A percentile compares a stretch with the other conserved stretches of the same genome.
These are phyloP conservation scores for Raphanus hybrid DNA, from an alignment of 441 rosid species.

Conservation along the genomic window DNA sequence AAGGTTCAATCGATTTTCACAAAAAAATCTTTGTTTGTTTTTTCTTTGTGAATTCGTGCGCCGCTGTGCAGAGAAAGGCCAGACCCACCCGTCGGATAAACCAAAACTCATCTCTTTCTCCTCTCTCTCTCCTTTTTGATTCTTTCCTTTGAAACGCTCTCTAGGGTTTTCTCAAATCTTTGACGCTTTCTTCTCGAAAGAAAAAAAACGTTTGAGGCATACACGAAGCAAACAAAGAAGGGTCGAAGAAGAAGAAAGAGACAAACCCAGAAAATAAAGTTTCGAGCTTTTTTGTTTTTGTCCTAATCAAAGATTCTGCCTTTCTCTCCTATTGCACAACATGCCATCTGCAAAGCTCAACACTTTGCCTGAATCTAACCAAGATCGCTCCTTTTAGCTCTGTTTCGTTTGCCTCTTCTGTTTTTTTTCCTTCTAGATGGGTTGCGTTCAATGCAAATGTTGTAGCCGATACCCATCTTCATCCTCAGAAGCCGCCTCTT, in stretches of 20 bases:
- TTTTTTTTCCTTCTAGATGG: conserved; percentile 49
- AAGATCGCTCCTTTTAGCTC: conserved; percentile 23
- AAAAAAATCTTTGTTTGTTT: conserved; percentile 5
- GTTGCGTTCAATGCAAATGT: conserved; percentile 86
- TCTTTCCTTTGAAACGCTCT: conserved; percentile 16
- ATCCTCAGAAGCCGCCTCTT: conserved; percentile 47
- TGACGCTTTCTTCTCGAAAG: conserved; percentile 33
- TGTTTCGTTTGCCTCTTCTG: not conserved
- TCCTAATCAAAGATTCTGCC: conserved; percentile 32
- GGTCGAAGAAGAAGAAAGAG: conserved; percentile 4
- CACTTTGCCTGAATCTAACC: conserved; percentile 29
- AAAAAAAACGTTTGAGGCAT: conserved; percentile 29
- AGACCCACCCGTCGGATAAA: conserved; percentile 50
- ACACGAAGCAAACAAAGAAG: conserved; percentile 11
- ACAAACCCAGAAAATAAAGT: conserved; percentile 8
- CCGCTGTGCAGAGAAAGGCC: conserved; percentile 45
- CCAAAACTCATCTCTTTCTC: conserved; percentile 1
- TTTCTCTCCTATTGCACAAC: not conserved
- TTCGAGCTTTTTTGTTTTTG: not conserved
- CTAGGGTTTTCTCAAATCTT: conserved; percentile 40
- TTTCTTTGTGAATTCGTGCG: conserved; percentile 36
- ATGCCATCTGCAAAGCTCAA: conserved; percentile 38
- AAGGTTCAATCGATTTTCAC: not conserved
- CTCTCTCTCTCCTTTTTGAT: conserved; percentile 1
- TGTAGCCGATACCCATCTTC: conserved; percentile 69